These are phyloP conservation scores for Gypsophila paniculata DNA, from an alignment of 179 eudicot genomes.

Conservation along the genomic window DNA sequence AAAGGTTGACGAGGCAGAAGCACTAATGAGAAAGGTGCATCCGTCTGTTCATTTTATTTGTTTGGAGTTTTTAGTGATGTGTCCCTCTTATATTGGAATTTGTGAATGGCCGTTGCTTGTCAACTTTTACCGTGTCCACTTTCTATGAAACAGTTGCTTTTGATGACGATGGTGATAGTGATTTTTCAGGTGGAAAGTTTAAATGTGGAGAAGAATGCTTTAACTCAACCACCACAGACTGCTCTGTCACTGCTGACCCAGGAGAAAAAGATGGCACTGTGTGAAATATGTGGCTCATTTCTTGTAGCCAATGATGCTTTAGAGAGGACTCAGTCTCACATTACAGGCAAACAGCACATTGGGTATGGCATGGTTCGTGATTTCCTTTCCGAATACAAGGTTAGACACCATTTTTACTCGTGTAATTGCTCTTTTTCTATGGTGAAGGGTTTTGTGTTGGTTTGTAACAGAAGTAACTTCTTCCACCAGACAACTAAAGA, in stretches of 20 bases:
- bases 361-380: slow-evolving; percentile 96
- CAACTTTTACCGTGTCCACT: background rate
- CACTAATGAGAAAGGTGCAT: slow-evolving; percentile 93
- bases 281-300: slow-evolving; percentile 95
- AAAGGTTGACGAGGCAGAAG: slow-evolving; percentile 98
- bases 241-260: slow-evolving; percentile 66
- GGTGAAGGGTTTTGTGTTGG: background rate
- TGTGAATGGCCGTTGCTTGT: background rate
- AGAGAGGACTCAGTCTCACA: slow-evolving; percentile 96
- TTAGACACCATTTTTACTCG: slow-evolving; percentile 23
- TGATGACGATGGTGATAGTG: background rate
- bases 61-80: background rate
- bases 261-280: slow-evolving; percentile 97
- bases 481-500: slow-evolving; percentile 63
- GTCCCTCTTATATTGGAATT: background rate
- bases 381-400: slow-evolving; percentile 73
- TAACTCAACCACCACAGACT: slow-evolving; percentile 65
- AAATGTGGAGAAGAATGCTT: slow-evolving; percentile 66
- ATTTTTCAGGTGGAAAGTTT: slow-evolving; percentile 74
- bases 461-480: slow-evolving; percentile 3
- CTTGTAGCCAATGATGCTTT: slow-evolving; percentile 85
- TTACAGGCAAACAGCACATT: slow-evolving; percentile 93
- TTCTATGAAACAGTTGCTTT: background rate
- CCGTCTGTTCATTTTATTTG: slow-evolving; percentile 3
- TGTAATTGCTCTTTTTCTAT: background rate